Percentiles rank a stretch among this genome's conserved stretches.
These are phyloP conservation scores for Lasiodiplodia sp. DNA, from an alignment of 2,329 filamentous ascomycete species.

Conservation along the genomic window DNA sequence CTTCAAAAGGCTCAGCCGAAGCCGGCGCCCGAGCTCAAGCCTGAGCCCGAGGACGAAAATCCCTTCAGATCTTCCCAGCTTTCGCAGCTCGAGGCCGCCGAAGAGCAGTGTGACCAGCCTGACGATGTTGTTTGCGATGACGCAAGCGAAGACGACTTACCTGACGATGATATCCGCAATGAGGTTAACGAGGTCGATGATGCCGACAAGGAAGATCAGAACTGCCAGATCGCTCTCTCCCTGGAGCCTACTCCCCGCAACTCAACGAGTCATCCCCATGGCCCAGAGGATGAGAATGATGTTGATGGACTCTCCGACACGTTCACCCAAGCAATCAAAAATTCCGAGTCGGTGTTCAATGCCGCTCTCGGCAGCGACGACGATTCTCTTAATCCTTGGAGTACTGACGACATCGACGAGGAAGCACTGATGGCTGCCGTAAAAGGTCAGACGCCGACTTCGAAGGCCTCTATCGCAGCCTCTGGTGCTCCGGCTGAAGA, in stretches of 20 bases:
- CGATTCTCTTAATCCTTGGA: not conserved
- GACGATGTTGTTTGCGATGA: not conserved
- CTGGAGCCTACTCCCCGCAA: not conserved
- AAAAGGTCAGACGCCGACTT: conserved; percentile 32
- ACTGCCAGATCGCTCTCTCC: not conserved
- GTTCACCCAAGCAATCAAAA: not conserved
- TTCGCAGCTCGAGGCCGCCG: not conserved
- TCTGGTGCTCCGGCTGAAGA: not conserved
- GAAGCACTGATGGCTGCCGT: conserved; percentile 40
- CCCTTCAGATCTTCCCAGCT: not conserved
- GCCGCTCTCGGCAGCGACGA: not conserved
- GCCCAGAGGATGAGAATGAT: not conserved
- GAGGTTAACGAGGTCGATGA: not conserved
- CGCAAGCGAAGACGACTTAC: not conserved
- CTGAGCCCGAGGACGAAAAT: not conserved
- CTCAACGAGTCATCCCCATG: not conserved
- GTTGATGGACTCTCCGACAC: not conserved
- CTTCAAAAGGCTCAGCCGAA: conserved; percentile 12
- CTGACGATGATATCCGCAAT: not conserved
- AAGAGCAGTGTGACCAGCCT: not conserved
- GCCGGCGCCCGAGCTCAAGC: not conserved
- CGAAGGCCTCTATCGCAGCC: not conserved
- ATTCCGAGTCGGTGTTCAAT: not conserved
- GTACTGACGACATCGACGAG: conserved; percentile 39
- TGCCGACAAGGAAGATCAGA: not conserved